Conservation (phyloP, 208 protist genomes). For the Trypanosoma melophagium region DNA sequence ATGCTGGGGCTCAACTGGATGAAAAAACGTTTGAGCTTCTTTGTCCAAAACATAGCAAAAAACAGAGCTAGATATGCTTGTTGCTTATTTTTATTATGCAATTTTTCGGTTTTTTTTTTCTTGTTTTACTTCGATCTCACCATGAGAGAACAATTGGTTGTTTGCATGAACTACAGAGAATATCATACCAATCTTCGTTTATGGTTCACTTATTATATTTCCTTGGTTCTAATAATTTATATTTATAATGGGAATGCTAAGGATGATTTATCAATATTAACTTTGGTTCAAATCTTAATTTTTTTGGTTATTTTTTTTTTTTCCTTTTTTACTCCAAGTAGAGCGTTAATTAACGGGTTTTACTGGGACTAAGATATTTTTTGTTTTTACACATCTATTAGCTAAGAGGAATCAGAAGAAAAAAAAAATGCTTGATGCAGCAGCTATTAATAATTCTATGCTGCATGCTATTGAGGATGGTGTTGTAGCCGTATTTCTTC, state of each 20-base stretch:
- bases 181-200: no score
- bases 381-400: not conserved
- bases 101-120: slow-evolving; percentile 1
- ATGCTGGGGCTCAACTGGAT: slow-evolving; percentile 17
- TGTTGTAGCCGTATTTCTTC: slow-evolving; percentile 53
- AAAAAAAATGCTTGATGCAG: slow-evolving; percentile 67
- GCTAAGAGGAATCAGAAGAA: slow-evolving; percentile 8
- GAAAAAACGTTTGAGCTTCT: slow-evolving; percentile 23
- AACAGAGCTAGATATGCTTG: not conserved
- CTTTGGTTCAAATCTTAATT: not conserved
- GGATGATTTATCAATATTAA: no score
- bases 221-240: no score
- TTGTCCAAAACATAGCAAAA: slow-evolving; percentile 18
- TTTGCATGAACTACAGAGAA: no score
- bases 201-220: no score
- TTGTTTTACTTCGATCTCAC: not conserved
- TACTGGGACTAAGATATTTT: no score
- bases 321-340: not conserved
- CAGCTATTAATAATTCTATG: slow-evolving; percentile 56
- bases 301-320: slow-evolving; percentile 16
- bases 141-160: no score
- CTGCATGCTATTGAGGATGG: slow-evolving; percentile 49
- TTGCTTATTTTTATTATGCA: slow-evolving; percentile 3
- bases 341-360: not conserved
- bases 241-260: no score